A percentile compares a stretch with the other conserved stretches of the same genome.
Conservation (phyloP, 2,329 filamentous ascomycete species). For the Fulvia fulva region DNA sequence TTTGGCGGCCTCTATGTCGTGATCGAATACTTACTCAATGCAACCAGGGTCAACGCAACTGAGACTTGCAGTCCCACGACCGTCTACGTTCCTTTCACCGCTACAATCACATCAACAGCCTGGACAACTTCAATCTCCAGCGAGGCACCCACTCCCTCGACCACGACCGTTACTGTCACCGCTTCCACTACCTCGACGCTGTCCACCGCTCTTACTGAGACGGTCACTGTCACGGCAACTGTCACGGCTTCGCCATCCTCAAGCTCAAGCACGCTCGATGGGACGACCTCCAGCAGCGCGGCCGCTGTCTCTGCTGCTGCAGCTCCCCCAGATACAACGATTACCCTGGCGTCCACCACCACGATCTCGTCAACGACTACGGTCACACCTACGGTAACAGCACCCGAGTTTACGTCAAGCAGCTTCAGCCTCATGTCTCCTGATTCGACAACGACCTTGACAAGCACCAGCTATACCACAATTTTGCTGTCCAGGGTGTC, state of each 20-base stretch:
- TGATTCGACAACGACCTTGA: constrained; percentile 25
- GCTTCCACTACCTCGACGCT: constrained; percentile 12
- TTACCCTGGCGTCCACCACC: constrained; percentile 6
- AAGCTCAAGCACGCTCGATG: background rate
- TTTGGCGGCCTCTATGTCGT: constrained; percentile 22
- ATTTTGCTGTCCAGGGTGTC: constrained; percentile 18
- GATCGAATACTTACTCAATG: constrained; percentile 29
- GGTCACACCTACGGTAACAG: constrained; percentile 16
- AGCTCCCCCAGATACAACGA: constrained; percentile 13
- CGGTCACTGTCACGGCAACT: constrained; percentile 12
- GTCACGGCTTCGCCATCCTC: constrained; percentile 14
- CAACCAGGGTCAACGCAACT: constrained; percentile 23
- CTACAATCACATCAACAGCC: constrained; percentile 17
- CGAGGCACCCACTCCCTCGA: background rate
- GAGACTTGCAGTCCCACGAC: constrained; percentile 15
- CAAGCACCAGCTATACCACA: constrained; percentile 27
- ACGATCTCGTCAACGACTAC: background rate
- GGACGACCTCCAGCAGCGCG: background rate
- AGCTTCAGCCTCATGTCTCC: constrained; percentile 23
- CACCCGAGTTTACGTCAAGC: constrained; percentile 28
- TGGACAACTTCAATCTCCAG: background rate
- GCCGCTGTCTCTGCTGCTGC: no score
- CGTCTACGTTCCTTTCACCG: constrained; percentile 28
- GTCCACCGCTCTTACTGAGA: constrained; percentile 9
- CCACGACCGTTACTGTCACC: constrained; percentile 9